Conservation (phyloP, 2,329 filamentous ascomycete species). For the Aspergillus pseudotamarii region DNA sequence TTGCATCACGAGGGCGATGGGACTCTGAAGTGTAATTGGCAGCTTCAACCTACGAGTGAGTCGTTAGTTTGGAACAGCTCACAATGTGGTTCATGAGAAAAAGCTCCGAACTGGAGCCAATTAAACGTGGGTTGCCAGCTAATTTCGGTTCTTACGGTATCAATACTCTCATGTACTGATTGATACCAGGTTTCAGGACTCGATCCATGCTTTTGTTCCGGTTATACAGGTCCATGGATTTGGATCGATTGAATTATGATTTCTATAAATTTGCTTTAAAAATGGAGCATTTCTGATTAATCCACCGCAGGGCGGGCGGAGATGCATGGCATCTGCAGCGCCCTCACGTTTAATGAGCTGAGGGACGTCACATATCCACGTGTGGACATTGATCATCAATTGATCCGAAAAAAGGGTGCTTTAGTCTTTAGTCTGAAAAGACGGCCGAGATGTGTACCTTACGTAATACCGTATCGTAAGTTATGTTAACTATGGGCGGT, state of each 20-base stretch:
- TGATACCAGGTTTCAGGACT: background rate
- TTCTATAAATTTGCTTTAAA: background rate
- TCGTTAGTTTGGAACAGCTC: background rate
- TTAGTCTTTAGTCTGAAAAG: background rate
- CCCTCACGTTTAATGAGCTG: background rate
- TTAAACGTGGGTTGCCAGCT: background rate
- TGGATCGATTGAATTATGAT: background rate
- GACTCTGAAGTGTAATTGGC: background rate
- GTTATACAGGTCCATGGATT: background rate
- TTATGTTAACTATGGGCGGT: background rate
- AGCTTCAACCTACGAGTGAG: background rate
- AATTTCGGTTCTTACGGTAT: background rate
- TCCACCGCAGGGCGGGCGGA: background rate
- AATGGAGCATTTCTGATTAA: background rate
- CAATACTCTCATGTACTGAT: background rate
- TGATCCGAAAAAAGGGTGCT: background rate
- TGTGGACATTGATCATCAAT: slow-evolving; percentile 4
- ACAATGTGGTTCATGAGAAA: background rate
- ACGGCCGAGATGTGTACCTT: background rate
- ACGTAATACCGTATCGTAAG: background rate
- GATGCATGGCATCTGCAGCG: background rate
- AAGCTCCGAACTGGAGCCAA: background rate
- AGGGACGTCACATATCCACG: slow-evolving; percentile 2
- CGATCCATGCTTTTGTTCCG: background rate
- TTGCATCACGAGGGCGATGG: no score